Percentiles rank a stretch among this genome's conserved stretches.
phyloP scores from a whole-genome alignment of 176 grass and related monocot species.

The Ananas comosus region DNA sequence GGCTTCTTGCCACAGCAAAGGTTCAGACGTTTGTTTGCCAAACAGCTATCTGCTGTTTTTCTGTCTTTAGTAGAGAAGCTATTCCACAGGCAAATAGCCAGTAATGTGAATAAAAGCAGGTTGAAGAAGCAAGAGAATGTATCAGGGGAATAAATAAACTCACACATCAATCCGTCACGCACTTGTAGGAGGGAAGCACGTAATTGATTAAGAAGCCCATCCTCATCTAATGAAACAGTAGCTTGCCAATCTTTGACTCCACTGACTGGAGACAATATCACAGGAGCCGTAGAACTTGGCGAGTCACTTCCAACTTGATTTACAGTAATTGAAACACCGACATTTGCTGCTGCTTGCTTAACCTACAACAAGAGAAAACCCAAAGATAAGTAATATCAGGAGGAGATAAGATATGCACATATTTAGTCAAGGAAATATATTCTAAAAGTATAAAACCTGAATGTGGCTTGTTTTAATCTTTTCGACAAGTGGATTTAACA shows the following conservation, averaged over 20 bases:
- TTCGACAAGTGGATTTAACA: slow-evolving; percentile 62
- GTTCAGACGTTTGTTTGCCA: no score
- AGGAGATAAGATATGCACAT: slow-evolving; percentile 1
- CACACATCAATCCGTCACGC: slow-evolving; percentile 53
- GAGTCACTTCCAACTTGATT: slow-evolving; percentile 78
- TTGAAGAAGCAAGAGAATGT: no score
- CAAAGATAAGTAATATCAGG: slow-evolving; percentile 15
- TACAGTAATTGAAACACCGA: slow-evolving; percentile 69
- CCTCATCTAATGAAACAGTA: slow-evolving; percentile 69
- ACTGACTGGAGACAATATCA: slow-evolving; percentile 62
- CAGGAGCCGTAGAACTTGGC: slow-evolving; percentile 34
- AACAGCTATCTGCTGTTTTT: no score
- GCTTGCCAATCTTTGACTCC: slow-evolving; percentile 71
- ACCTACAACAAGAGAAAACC: slow-evolving; percentile 48
- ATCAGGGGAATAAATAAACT: slow-evolving; percentile 15
- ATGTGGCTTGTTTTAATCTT: slow-evolving; percentile 80
- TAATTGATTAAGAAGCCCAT: slow-evolving; percentile 72
- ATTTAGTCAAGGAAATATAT: slow-evolving; percentile 2
- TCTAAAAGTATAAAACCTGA: slow-evolving; percentile 45
- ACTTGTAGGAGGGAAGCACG: slow-evolving; percentile 47
- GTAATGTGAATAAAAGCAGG: no score
- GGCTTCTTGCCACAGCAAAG: no score
- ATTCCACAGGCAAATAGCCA: no score
- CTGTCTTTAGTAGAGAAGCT: no score
- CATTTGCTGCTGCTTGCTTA: slow-evolving; percentile 58